These are phyloP conservation scores for Phytophthora aleatoria DNA, from an alignment of 352 stramenopile species.

Conservation along the genomic window DNA sequence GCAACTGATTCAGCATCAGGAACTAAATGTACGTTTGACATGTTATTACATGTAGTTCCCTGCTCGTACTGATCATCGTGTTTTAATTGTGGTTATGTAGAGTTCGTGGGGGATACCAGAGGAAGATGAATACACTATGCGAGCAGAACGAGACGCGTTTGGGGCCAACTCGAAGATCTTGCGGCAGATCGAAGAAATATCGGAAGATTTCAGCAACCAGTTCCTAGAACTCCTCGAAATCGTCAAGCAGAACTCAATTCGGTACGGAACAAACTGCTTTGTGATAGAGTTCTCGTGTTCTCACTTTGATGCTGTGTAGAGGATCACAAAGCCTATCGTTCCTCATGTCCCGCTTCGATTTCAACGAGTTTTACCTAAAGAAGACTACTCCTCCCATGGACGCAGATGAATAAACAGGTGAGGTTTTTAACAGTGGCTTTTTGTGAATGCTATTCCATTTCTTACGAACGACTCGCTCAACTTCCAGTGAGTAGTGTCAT, in stretches of 20 bases:
- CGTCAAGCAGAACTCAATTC: conserved; percentile 55
- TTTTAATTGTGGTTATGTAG: conserved; percentile 23
- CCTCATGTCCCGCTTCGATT: conserved; percentile 90
- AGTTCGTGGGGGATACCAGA: conserved; percentile 65
- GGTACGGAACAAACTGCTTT: conserved; percentile 42
- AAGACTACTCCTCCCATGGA: conserved; percentile 53
- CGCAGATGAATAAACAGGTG: conserved; percentile 48
- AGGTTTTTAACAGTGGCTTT: not conserved
- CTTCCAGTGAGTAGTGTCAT: conserved; percentile 1
- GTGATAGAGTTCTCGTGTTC: not conserved
- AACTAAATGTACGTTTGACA: conserved; percentile 41
- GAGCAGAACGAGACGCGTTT: conserved; percentile 44
- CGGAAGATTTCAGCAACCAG: conserved; percentile 63
- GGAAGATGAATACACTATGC: conserved; percentile 51
- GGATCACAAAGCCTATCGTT: conserved; percentile 85
- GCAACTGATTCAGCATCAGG: conserved; percentile 53
- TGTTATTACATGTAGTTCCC: not conserved
- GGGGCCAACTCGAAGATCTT: conserved; percentile 52
- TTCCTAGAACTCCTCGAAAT: conserved; percentile 78
- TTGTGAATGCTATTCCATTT: not conserved
- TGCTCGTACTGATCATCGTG: not conserved
- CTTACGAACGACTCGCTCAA: conserved; percentile 1
- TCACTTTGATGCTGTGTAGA: conserved; percentile 16
- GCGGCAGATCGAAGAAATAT: conserved; percentile 69
- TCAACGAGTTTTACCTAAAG: conserved; percentile 90